Base-by-base conservation (phyloP, 331 rosid species). In the Quercus phellos region DNA sequence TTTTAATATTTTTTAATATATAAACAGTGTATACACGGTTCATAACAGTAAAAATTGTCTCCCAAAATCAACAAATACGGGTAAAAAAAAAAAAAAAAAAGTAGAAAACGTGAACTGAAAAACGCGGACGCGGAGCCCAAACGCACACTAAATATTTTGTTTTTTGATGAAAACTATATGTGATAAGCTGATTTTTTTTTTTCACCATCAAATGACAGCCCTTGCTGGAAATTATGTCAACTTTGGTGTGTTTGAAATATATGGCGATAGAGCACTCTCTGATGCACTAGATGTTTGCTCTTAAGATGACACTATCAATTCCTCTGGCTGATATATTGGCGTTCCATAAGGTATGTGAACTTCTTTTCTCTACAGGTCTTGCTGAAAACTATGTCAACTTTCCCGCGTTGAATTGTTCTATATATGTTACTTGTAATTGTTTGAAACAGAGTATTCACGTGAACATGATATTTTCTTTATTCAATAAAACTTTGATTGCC, bases 201-300 rank as follows among this genome's bases (percentile, higher is more conserved):
- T 21, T 81, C 53, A 13, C 76, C 34, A 2, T 56, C 73, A 73
- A 80, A 69, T 86, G 81, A 84, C 90, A 94, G 96, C 97, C 68
- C 97, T 94, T 81, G 82, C 90, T 79, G 97, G 97, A 83, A 94
- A 94, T 66, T 92, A 94, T 82, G 95, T 92, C 83, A 88, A 94
- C 89, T 94, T 94, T 81, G 99, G 99, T 27, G 99, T 94, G 74
- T 94, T 94, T 87, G 99, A 94, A 78, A 84, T 94, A 68, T 94
- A 94, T 59, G 99, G 99, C 24, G 97, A 92, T 80, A 85, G 91
- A 85, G 99, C 99, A 53, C 92, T 94, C 66, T 88, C 94, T 68
- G 97, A 94, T 61, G 99, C 87, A 12, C 96, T 94, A 51, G 97
- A 92, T 85, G 88, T 93, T 86, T 86, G 88, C 97, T 74, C 84